Conservation (phyloP, 2,329 filamentous ascomycete genomes). For the Alternaria hordeiaustralica region DNA sequence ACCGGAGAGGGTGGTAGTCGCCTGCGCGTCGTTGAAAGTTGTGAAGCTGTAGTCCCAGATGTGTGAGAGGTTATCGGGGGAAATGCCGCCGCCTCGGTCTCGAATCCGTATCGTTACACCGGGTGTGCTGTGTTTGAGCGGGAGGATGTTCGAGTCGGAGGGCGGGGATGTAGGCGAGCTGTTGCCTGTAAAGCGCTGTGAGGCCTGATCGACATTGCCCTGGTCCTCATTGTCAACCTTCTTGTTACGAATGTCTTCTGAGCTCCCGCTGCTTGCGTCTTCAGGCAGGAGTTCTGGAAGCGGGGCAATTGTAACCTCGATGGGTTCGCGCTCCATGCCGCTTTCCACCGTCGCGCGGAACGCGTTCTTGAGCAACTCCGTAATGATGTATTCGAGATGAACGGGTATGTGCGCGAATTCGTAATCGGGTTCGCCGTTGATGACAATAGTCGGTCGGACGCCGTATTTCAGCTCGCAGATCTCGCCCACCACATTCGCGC, state of each 20-base stretch:
- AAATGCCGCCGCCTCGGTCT: constrained; percentile 92
- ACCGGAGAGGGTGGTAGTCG: constrained; percentile 53
- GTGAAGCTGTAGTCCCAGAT: constrained; percentile 99
- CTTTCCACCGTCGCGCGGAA: constrained; percentile 92
- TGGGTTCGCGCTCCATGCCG: constrained; percentile 76
- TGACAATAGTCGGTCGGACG: constrained; percentile 76
- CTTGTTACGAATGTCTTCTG: constrained; percentile 13
- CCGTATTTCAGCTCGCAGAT: constrained; percentile 98
- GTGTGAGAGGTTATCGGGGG: constrained; percentile 79
- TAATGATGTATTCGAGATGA: constrained; percentile 96
- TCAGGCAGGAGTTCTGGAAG: constrained; percentile 58
- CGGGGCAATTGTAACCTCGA: constrained; percentile 90
- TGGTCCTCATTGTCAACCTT: constrained; percentile 39
- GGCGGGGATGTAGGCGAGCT: constrained; percentile 22
- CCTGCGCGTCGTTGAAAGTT: constrained; percentile 78
- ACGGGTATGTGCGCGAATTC: constrained; percentile 93
- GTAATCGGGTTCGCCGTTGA: constrained; percentile 87
- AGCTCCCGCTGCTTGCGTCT: constrained; percentile 14
- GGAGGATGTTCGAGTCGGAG: constrained; percentile 50
- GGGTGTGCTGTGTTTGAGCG: constrained; percentile 63
- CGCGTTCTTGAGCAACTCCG: constrained; percentile 94
- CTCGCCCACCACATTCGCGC: constrained; percentile 89
- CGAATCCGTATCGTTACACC: constrained; percentile 95
- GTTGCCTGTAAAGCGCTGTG: constrained; percentile 37
- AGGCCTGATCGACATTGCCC: constrained; percentile 42